Evolutionary conservation across 257 asterid species (phyloP), one percentile per base, ranked within the genome.

Genomic region (Forsythia viridissima): DNA sequence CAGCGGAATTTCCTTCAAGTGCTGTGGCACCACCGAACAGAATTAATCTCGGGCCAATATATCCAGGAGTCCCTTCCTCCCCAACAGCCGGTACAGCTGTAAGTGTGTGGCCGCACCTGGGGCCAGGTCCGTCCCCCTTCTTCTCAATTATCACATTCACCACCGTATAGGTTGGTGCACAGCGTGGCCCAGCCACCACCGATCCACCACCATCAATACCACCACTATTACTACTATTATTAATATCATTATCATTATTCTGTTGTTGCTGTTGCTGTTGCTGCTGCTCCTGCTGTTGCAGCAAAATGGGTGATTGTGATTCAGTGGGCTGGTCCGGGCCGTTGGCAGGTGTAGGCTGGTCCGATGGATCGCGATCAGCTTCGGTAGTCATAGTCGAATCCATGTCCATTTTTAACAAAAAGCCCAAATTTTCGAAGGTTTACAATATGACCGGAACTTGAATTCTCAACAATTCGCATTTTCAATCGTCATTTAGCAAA

Each of bases 21-120:
- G 99, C 97, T 9, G 99, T 95, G 72, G 99, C 99, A 70, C 99
- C 99, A 51, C 99, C 99, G 51, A 93, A 93, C 18, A 95, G 87
- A 85, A 95, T 87, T 59, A 95, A 86, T 80, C 99, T 90, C 8
- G 97, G 99, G 42, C 98, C 98, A 86, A 89, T 84, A 81, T 95
- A 95, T 44, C 91, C 96, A 12, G 90, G 84, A 83, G 82, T 83
- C 48, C 99, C 98, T 82, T 92, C 99, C 85, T 95, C 98, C 70
- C 98, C 99, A 72, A 93, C 93, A 24, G 99, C 99, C 46, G 98
- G 96, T 77, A 95, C 91, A 30, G 99, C 94, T 73, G 99, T 93
- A 78, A 95, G 87, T 8, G 99, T 94, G 84, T 94, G 99, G 48
- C 98, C 98, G 43, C 98, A 94, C 87, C 98, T 79, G 30, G 98